Evolutionary conservation across 1,284 basidiomycete species (phyloP), one percentile per base, ranked within the genome.

Genomic region (Mycosarcoma mackinlayi): DNA sequence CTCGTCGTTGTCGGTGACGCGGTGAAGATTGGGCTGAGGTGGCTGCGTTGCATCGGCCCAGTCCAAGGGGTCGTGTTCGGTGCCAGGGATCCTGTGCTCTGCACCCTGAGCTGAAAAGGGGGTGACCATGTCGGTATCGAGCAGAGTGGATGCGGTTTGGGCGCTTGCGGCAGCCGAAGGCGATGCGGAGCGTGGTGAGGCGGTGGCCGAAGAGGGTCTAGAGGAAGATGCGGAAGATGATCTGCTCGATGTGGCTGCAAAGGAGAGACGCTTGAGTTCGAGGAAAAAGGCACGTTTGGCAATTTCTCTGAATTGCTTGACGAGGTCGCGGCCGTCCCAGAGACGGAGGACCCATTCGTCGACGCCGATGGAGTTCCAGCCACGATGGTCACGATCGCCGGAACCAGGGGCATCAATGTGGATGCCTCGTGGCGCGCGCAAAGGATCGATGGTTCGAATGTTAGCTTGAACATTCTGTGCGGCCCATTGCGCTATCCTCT

Each of bases 281-380:
- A 75, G 54, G 39, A 71, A 75, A 42, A 65, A 71, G 11, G 62
- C 62, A 14, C 62, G 60, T 35, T 66, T 55, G 13, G 68, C 62
- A 9, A 65, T 44, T 34, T 71, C 68, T 30, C 68, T 54, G 40
- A 71, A 66, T 14, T 66, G 62, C 41, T 62, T 62, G 58, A 71
- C 62, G n/a, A 71, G 54, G 35, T 71, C 68, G 3, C 68, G 58
- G 4, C 68, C 68, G 18, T 71, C 68, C 68, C 68, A 71, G 25
- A 71, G 62, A n/a, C 72, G 42, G 6, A 75, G 51, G 23, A 75
- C 52, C 72, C 72, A 75, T 24, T 75, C 72, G 21, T 75, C 72
- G 9, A 75, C 37, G 39, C 72, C 72, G 49, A 75, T 75, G 41
- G 55, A 68, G 37, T 71, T 61, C 58, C 62, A 71, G 6, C 62